A percentile compares a stretch with the other conserved stretches of the same genome.
phyloP scores from a whole-genome alignment of 805 yeast genomes.

The Saccharomycopsis babjevae region DNA sequence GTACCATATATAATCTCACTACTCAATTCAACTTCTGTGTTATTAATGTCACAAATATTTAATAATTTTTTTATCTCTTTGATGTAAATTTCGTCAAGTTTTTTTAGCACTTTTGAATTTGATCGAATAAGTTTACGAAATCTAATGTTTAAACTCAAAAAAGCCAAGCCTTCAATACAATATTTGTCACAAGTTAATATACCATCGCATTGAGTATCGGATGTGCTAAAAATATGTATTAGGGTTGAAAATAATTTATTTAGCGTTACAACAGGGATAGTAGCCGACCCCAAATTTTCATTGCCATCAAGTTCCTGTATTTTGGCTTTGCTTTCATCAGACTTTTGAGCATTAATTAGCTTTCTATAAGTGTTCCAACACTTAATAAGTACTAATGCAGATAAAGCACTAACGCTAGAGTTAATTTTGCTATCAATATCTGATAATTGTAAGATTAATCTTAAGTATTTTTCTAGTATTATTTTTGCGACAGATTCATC shows the following conservation, averaged over 20 bases:
- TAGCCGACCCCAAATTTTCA: neutral
- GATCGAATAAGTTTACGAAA: slow-evolving; percentile 28
- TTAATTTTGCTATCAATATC: neutral
- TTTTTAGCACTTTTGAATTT: slow-evolving; percentile 26
- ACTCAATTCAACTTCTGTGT: neutral
- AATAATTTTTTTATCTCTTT: slow-evolving; percentile 2
- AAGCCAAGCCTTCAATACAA: slow-evolving; percentile 28
- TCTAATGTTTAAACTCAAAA: slow-evolving; percentile 27
- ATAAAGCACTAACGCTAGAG: neutral
- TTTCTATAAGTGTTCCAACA: slow-evolving; percentile 17
- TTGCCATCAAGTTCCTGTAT: slow-evolving; percentile 1
- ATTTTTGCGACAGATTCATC: slow-evolving; percentile 8
- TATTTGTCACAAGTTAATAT: slow-evolving; percentile 3
- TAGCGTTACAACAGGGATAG: neutral
- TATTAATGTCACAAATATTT: slow-evolving; percentile 10
- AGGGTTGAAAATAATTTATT: neutral
- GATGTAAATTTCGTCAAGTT: slow-evolving; percentile 18
- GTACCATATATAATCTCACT: slow-evolving; percentile 29
- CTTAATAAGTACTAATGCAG: slow-evolving; percentile 11
- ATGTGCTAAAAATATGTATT: neutral
- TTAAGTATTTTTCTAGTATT: slow-evolving; percentile 9
- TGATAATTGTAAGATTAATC: slow-evolving; percentile 4
- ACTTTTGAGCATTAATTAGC: neutral
- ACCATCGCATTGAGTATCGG: neutral
- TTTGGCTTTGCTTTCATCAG: neutral